Evolutionary conservation across 106 monocot genomes (phyloP).

Genomic region (Allium sativum): DNA sequence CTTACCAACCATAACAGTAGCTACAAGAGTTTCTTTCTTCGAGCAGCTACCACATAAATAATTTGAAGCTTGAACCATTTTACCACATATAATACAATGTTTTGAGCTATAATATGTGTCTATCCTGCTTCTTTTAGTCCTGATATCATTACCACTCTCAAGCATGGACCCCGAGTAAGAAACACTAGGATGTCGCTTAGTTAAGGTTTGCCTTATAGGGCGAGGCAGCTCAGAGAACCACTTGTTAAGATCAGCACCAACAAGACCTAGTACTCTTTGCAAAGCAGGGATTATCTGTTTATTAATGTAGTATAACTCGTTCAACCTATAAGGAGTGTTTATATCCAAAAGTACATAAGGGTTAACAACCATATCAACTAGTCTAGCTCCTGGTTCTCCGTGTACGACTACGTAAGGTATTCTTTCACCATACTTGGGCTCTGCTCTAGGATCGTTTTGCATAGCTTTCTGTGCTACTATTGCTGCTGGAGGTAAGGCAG

Average conservation of each 20-base stretch:
- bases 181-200: slow-evolving; percentile 21
- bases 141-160: slow-evolving; percentile 14
- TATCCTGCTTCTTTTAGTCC: slow-evolving; percentile 53
- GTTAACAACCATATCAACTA: slow-evolving; percentile 82
- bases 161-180: slow-evolving; percentile 14
- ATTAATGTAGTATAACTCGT: slow-evolving; percentile 75
- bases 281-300: slow-evolving; percentile 94
- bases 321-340: slow-evolving; percentile 60
- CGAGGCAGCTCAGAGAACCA: slow-evolving; percentile 77
- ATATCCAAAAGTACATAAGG: slow-evolving; percentile 59
- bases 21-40: slow-evolving; percentile 36
- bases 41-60: slow-evolving; percentile 54
- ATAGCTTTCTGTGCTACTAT: slow-evolving; percentile 84
- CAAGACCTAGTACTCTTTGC: slow-evolving; percentile 78
- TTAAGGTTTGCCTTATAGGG: slow-evolving; percentile 19
- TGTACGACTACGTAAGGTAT: slow-evolving; percentile 88
- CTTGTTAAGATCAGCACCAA: slow-evolving; percentile 60
- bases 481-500: slow-evolving; percentile 84
- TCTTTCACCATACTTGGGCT: slow-evolving; percentile 70
- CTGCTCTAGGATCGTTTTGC: slow-evolving; percentile 59
- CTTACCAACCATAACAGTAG: slow-evolving; percentile 43
- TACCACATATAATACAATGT: slow-evolving; percentile 63
- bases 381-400: slow-evolving; percentile 88
- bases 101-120: slow-evolving; percentile 75
- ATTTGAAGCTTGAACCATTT: slow-evolving; percentile 39